These are phyloP conservation scores for Prunus mume DNA, from an alignment of 306 rosid genomes.

Conservation along the genomic window DNA sequence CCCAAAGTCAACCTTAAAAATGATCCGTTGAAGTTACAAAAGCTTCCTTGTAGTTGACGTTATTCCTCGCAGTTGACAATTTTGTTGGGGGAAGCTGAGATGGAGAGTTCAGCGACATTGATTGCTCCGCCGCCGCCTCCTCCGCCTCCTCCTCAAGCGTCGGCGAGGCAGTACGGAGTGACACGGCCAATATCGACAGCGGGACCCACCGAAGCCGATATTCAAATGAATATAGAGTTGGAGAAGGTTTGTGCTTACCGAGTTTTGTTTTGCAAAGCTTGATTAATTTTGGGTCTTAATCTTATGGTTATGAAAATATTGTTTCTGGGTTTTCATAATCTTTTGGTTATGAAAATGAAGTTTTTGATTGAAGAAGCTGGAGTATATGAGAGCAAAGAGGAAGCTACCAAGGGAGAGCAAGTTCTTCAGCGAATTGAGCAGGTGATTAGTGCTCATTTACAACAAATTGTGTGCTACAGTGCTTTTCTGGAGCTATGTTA, in stretches of 20 bases:
- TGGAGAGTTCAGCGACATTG: constrained; percentile 53
- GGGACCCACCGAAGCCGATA: constrained; percentile 49
- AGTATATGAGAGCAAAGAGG: constrained; percentile 59
- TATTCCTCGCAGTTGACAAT: neutral
- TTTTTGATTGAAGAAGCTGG: constrained; percentile 49
- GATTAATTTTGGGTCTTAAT: neutral
- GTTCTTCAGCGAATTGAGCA: constrained; percentile 51
- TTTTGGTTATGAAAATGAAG: constrained; percentile 26
- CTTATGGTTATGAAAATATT: constrained; percentile 1
- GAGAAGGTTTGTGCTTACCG: constrained; percentile 51
- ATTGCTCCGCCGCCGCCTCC: constrained; percentile 21
- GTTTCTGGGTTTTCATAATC: neutral
- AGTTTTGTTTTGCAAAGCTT: neutral
- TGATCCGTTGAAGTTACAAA: neutral
- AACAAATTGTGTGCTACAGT: neutral
- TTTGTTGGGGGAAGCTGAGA: constrained; percentile 11
- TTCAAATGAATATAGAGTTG: constrained; percentile 40
- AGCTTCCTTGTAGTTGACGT: neutral
- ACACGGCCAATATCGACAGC: constrained; percentile 64
- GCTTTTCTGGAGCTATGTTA: neutral
- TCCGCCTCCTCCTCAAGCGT: constrained; percentile 21
- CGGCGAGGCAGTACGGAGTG: constrained; percentile 47
- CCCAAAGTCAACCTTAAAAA: neutral
- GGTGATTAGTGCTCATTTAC: constrained; percentile 25
- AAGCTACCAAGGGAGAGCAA: constrained; percentile 56